These are phyloP conservation scores for Somion occarium DNA, from an alignment of 1,284 basidiomycete genomes.

Conservation along the genomic window DNA sequence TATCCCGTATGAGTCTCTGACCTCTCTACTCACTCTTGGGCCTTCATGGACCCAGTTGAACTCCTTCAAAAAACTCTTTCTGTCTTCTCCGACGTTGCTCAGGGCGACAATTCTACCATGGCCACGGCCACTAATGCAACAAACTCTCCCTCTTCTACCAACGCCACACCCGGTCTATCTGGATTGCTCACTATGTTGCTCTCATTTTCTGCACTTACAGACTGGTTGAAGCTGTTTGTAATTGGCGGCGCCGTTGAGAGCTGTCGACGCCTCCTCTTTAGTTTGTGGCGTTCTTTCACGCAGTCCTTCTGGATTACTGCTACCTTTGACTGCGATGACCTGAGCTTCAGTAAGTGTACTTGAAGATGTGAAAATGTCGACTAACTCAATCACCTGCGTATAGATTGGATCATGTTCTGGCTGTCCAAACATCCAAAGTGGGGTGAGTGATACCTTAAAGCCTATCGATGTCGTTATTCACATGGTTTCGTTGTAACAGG, in stretches of 20 bases:
- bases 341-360: conserved; percentile 45
- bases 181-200: conserved; percentile 38
- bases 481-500: no score
- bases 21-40: not conserved
- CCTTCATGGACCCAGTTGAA: not conserved
- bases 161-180: conserved; percentile 9
- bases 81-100: not conserved
- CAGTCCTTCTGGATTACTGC: conserved; percentile 61
- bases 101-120: not conserved
- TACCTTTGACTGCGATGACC: conserved; percentile 53
- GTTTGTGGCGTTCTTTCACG: conserved; percentile 39
- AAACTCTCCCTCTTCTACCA: not conserved
- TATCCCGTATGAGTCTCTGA: no score
- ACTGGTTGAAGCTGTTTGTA: conserved; percentile 60
- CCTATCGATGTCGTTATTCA: not conserved
- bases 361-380: not conserved
- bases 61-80: not conserved
- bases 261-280: conserved; percentile 40
- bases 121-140: not conserved
- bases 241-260: conserved; percentile 59
- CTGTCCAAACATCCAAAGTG: conserved; percentile 29
- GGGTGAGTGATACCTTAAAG: conserved; percentile 16
- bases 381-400: not conserved
- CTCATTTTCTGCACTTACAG: conserved; percentile 46
- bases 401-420: conserved; percentile 32